Conservation (phyloP, 2,329 filamentous ascomycete species). For the Rutstroemia sydowiana region DNA sequence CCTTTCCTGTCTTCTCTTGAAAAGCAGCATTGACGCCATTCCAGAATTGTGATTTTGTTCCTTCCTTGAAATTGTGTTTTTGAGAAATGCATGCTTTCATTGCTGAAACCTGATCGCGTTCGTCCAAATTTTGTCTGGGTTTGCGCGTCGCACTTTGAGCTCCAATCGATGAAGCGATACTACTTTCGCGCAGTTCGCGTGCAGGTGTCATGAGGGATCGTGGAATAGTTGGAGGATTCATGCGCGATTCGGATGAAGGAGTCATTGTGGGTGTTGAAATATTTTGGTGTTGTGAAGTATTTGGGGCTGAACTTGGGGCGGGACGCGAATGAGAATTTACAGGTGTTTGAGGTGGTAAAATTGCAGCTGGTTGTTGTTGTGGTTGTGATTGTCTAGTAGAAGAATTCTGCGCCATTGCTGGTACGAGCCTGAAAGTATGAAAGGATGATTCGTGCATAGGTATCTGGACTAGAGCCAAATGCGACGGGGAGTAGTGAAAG, state of each 20-base stretch:
- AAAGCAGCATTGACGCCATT: conserved; percentile 27
- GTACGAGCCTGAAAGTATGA: conserved; percentile 28
- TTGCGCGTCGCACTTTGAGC: conserved; percentile 27
- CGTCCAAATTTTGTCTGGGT: conserved; percentile 29
- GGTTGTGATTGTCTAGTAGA: conserved; percentile 11
- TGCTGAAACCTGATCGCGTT: conserved; percentile 29
- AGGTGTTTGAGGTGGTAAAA: conserved; percentile 24
- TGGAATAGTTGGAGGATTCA: conserved; percentile 28
- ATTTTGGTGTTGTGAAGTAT: conserved; percentile 15
- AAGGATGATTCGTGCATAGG: conserved; percentile 24
- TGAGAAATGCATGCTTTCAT: conserved; percentile 28
- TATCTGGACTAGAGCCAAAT: neutral
- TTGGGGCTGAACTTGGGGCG: conserved; percentile 8
- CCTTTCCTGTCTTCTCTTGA: conserved; percentile 26
- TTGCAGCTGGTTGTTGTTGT: conserved; percentile 18
- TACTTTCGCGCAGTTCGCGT: conserved; percentile 28
- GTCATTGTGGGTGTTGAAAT: conserved; percentile 19
- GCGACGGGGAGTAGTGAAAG: neutral
- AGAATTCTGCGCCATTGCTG: conserved; percentile 24
- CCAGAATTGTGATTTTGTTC: conserved; percentile 30
- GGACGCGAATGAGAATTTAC: conserved; percentile 19
- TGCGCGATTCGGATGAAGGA: conserved; percentile 23
- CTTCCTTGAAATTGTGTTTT: conserved; percentile 27
- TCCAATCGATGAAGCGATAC: conserved; percentile 23
- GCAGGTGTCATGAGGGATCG: conserved; percentile 25